Conservation (phyloP, 2,329 filamentous ascomycete genomes). For the Colletotrichum lini region DNA sequence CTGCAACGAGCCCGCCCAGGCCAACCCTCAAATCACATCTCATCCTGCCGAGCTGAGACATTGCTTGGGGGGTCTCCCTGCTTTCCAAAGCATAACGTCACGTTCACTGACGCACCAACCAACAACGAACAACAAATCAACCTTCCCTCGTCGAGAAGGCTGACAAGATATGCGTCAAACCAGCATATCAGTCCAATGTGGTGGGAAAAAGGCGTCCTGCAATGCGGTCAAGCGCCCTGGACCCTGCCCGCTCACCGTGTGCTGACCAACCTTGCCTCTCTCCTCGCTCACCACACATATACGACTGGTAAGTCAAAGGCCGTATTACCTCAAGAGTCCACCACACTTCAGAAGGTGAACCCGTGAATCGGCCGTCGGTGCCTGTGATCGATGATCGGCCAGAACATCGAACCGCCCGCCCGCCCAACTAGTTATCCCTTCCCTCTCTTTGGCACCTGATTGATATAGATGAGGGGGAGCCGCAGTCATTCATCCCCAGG, state of each 20-base stretch:
- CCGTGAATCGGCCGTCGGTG: constrained; percentile 28
- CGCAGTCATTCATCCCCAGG: constrained; percentile 6
- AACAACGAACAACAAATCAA: constrained; percentile 32
- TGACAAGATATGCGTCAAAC: constrained; percentile 38
- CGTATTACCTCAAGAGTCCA: no score
- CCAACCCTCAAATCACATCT: constrained; percentile 6
- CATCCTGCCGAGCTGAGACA: constrained; percentile 28
- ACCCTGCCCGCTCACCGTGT: constrained; percentile 23
- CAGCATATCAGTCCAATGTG: constrained; percentile 12
- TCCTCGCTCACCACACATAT: background rate
- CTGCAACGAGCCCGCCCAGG: background rate
- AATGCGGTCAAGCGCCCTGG: constrained; percentile 1
- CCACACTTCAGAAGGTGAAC: background rate
- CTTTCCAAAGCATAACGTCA: constrained; percentile 4
- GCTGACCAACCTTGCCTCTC: background rate
- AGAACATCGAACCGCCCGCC: constrained; percentile 11
- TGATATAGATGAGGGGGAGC: background rate
- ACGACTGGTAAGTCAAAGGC: constrained; percentile 6
- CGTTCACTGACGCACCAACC: constrained; percentile 24
- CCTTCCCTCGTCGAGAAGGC: constrained; percentile 42
- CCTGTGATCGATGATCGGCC: constrained; percentile 37
- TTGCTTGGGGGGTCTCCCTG: constrained; percentile 1
- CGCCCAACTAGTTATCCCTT: background rate
- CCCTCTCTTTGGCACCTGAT: background rate
- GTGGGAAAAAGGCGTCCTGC: background rate